A percentile compares a stretch with the other conserved stretches of the same genome.
These are phyloP conservation scores for Leccinum glutinopallens DNA, from an alignment of 1,284 basidiomycete genomes.

Conservation along the genomic window DNA sequence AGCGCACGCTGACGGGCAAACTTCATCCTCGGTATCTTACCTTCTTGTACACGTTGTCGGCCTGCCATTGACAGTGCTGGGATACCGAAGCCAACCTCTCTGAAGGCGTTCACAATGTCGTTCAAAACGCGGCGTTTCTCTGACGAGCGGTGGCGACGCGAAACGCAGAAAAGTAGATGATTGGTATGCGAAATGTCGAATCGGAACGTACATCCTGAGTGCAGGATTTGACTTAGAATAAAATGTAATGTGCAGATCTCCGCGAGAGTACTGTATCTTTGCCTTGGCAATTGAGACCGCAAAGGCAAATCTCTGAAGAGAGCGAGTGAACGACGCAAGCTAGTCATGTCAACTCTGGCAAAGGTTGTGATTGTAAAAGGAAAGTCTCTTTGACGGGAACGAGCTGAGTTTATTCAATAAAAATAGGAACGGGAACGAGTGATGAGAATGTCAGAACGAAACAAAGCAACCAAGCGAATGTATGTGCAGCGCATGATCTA, in stretches of 20 bases:
- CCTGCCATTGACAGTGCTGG: slow-evolving; percentile 43
- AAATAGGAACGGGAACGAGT: background rate
- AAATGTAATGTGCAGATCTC: slow-evolving; percentile 20
- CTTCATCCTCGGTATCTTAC: slow-evolving; percentile 36
- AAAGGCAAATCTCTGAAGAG: no score
- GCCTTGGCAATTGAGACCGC: no score
- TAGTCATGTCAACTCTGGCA: no score
- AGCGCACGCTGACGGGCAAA: background rate
- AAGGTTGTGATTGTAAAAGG: background rate
- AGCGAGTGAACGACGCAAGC: slow-evolving; percentile 21
- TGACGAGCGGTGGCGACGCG: slow-evolving; percentile 47
- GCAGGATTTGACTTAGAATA: background rate
- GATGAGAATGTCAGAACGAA: background rate
- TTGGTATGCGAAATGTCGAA: slow-evolving; percentile 59
- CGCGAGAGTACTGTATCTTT: no score
- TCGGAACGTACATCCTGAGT: slow-evolving; percentile 31
- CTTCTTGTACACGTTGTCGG: slow-evolving; percentile 64
- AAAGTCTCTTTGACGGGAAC: background rate
- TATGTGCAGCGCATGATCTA: no score
- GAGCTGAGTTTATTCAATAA: no score
- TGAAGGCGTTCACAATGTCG: slow-evolving; percentile 76
- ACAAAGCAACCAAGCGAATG: background rate
- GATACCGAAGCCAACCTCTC: slow-evolving; percentile 76
- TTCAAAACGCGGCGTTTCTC: slow-evolving; percentile 67
- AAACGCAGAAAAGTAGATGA: slow-evolving; percentile 78